Conservation (phyloP, 768 basidiomycete genomes). For the Hemileccinum impolitum region DNA sequence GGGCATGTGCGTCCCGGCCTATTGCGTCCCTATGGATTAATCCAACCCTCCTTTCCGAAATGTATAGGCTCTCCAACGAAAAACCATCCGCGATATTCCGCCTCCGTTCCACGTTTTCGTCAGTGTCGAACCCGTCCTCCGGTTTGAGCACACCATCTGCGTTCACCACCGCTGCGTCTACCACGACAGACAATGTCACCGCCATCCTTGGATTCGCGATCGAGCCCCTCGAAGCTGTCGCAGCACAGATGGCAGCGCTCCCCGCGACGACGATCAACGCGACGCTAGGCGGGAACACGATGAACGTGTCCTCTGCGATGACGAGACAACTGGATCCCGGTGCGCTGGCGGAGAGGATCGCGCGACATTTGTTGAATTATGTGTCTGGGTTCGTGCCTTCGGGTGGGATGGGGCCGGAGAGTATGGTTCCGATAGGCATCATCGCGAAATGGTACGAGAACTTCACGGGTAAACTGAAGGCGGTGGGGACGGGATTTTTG, state of each 20-base stretch:
- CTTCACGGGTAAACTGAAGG: constrained; percentile 56
- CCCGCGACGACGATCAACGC: constrained; percentile 31
- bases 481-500: constrained; percentile 60
- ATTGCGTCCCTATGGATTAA: not conserved
- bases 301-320: constrained; percentile 13
- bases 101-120: constrained; percentile 60
- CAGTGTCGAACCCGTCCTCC: constrained; percentile 28
- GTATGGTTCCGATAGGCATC: constrained; percentile 57
- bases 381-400: constrained; percentile 58
- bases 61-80: constrained; percentile 83
- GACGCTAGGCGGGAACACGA: constrained; percentile 14
- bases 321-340: constrained; percentile 10
- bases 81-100: constrained; percentile 90
- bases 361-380: constrained; percentile 75
- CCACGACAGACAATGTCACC: constrained; percentile 48
- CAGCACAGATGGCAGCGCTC: constrained; percentile 51
- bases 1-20: constrained; percentile 59
- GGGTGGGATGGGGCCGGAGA: constrained; percentile 45
- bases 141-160: constrained; percentile 32
- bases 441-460: constrained; percentile 71
- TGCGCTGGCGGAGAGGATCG: constrained; percentile 30
- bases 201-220: constrained; percentile 78
- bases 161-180: constrained; percentile 27
- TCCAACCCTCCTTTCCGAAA: not conserved
- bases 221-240: constrained; percentile 67